Evolutionary conservation across 371 early-diverging fungal species (phyloP), one percentile per base, ranked within the genome.

Genomic region (Rhizopus delemar): DNA sequence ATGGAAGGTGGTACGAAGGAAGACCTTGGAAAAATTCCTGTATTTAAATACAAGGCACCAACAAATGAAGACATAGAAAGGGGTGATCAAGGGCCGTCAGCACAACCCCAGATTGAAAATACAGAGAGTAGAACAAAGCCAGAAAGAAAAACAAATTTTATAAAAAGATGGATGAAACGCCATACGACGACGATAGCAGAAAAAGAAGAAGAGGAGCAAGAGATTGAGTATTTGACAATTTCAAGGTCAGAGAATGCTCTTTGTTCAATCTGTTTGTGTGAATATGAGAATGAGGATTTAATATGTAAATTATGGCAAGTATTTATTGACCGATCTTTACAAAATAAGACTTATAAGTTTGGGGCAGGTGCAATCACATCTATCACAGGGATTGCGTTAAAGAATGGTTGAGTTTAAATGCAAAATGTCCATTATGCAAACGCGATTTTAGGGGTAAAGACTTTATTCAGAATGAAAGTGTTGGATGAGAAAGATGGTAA

Each of bases 231-330:
- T 5, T 29, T 73, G 5, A 69, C 69, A 1, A 60, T 74, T 36
- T 52, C 67, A 28, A 62, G 41, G 34, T 34, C 57, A 13, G 81
- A 73, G 51, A 82, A 84, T 53, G 81, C 82, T 8, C 63, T 77
- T 2, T 88, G 88, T 56, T 70, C 85, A 3, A 86, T 88, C 33
- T 88, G 88, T 59, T 60, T 88, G 45, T 72, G 76, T 50, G 80
- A 85, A 15, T 88, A 86, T 57, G 88, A 86, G 63, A 69, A 81
- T 34, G 66, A 72, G 43, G 86, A 86, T 7, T 71, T 78, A 5
- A 45, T 88, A 2, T 78, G 88, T 57, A 79, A 78, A 50, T 57
- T 86, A 63, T 74, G 81, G 66, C 70, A 74, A 56, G 63, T 46
- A 3, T 22, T 22, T 2, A 13, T 22, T 13, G 28, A 12, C 15